A percentile compares a stretch with the other conserved stretches of the same genome.
These are phyloP conservation scores for Arctium minus DNA, from an alignment of 129 eudicot species.

Conservation along the genomic window DNA sequence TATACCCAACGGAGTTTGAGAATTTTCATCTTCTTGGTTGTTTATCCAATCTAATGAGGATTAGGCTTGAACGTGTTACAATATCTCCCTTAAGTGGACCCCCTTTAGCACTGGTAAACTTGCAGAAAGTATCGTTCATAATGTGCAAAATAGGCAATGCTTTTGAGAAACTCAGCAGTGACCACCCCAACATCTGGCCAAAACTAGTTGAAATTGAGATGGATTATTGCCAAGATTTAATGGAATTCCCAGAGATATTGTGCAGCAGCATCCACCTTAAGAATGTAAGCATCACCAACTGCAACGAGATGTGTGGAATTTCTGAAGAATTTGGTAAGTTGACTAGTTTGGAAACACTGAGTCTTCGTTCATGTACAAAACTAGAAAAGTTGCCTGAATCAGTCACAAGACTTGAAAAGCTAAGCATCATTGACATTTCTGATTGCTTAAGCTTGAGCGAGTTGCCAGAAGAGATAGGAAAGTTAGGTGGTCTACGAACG, in stretches of 20 bases:
- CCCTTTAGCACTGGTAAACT: slow-evolving; percentile 18
- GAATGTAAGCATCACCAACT: slow-evolving; percentile 35
- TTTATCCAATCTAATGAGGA: slow-evolving; percentile 31
- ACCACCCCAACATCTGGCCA: slow-evolving; percentile 23
- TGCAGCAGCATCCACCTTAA: slow-evolving; percentile 31
- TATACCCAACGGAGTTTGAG: slow-evolving; percentile 18
- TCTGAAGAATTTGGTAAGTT: slow-evolving; percentile 33
- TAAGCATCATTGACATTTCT: slow-evolving; percentile 36
- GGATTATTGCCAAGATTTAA: slow-evolving; percentile 34
- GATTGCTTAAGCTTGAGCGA: slow-evolving; percentile 23
- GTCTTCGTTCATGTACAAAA: slow-evolving; percentile 34
- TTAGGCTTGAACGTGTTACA: slow-evolving; percentile 36
- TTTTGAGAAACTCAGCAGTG: slow-evolving; percentile 1
- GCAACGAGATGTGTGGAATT: slow-evolving; percentile 32
- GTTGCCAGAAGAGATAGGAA: slow-evolving; percentile 29
- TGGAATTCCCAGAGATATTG: slow-evolving; percentile 11
- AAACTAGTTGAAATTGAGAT: slow-evolving; percentile 35
- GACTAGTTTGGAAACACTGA: slow-evolving; percentile 29
- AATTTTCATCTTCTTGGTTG: slow-evolving; percentile 18
- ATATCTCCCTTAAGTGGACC: slow-evolving; percentile 25
- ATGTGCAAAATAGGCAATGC: slow-evolving; percentile 36
- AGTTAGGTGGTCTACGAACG: slow-evolving; percentile 15
- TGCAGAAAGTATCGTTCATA: slow-evolving; percentile 38
- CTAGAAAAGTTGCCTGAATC: slow-evolving; percentile 35
- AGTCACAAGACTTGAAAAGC: slow-evolving; percentile 18